These are phyloP conservation scores for Fusarium bulbicola DNA, from an alignment of 2,329 filamentous ascomycete species.

Conservation along the genomic window DNA sequence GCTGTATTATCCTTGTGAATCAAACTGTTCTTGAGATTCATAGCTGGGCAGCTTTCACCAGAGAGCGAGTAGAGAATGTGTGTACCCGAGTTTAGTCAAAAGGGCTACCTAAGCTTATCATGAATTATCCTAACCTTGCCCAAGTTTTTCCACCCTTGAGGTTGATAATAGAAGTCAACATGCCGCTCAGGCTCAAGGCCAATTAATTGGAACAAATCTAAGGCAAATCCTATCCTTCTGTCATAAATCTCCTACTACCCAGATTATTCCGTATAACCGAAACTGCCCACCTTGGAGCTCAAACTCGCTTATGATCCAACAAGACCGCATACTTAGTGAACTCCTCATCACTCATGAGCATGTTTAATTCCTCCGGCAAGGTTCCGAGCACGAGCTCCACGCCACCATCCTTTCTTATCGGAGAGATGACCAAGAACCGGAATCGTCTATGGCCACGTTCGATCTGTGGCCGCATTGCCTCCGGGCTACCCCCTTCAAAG, in stretches of 20 bases:
- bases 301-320: background rate
- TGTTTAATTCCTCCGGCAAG: slow-evolving; percentile 1
- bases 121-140: background rate
- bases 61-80: background rate
- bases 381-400: background rate
- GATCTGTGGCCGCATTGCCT: slow-evolving; percentile 5
- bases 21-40: background rate
- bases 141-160: too few species aligned
- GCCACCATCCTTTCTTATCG: background rate
- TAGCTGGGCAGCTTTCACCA: background rate
- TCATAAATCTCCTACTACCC: too few species aligned
- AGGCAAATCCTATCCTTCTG: background rate
- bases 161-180: background rate
- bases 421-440: slow-evolving; percentile 7
- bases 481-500: slow-evolving; percentile 2
- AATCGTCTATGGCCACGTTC: background rate
- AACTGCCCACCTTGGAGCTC: too few species aligned
- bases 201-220: rapidly evolving
- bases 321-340: slow-evolving; percentile 3
- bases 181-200: background rate
- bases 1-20: rapidly evolving
- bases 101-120: background rate
- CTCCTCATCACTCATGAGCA: slow-evolving; percentile 6
- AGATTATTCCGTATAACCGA: background rate
- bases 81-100: background rate